Conservation (phyloP, 306 rosid genomes). For the Fagus sylvatica region DNA sequence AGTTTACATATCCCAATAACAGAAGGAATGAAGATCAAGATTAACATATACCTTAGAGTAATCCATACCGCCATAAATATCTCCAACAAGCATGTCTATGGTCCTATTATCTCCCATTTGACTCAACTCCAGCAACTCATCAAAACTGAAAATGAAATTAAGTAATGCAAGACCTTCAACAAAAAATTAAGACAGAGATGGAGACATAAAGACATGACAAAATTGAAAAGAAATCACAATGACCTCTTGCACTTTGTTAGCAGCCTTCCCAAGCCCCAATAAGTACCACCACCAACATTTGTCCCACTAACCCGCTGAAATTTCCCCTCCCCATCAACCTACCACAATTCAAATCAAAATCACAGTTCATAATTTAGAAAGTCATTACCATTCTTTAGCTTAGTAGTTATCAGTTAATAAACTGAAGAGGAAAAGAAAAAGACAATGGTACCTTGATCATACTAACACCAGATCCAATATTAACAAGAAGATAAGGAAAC, state of each 20-base stretch:
- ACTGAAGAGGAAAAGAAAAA: constrained; percentile 13
- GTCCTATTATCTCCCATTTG: constrained; percentile 91
- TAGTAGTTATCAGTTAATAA: constrained; percentile 25
- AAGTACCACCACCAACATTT: constrained; percentile 99
- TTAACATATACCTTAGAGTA: constrained; percentile 70
- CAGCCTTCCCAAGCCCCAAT: constrained; percentile 97
- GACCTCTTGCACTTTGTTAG: constrained; percentile 97
- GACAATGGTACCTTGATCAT: constrained; percentile 75
- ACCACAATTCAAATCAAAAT: constrained; percentile 24
- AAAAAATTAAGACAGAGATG: constrained; percentile 21
- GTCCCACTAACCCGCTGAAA: constrained; percentile 97
- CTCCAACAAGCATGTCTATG: constrained; percentile 99
- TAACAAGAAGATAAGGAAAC: constrained; percentile 96
- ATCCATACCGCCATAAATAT: constrained; percentile 98
- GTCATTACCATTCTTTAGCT: constrained; percentile 22
- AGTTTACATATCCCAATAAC: not conserved
- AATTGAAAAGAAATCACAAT: constrained; percentile 14
- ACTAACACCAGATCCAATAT: constrained; percentile 98
- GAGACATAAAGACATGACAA: constrained; percentile 8
- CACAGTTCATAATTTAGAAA: constrained; percentile 19
- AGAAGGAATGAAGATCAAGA: constrained; percentile 19
- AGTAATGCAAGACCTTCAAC: constrained; percentile 19
- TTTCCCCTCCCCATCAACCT: constrained; percentile 99
- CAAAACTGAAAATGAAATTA: constrained; percentile 69
- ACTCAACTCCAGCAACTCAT: constrained; percentile 96